Evolutionary conservation across 352 stramenopile species (phyloP), one percentile per base, ranked within the genome.

Genomic region (Globisporangium spiculum): DNA sequence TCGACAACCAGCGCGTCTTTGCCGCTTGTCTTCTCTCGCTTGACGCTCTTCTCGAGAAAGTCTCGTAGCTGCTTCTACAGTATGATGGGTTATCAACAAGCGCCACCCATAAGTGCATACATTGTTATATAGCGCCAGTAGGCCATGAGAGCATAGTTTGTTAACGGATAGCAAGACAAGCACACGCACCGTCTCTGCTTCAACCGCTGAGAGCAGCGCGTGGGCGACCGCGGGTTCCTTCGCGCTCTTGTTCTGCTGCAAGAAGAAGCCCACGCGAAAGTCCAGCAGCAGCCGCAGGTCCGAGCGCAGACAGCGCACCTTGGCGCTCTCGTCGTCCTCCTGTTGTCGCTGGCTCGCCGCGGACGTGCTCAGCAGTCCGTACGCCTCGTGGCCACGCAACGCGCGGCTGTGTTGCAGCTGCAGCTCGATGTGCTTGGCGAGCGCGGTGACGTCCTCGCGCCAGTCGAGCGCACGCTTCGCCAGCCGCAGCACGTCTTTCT

Each of bases 391-490:
- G 1, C 72, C 74, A 2, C 85, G 81, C 59, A 94, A 67, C 0
- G 79, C 75, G 5, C 86, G 84, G 67, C 85, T 92, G 59, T 88
- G 72, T 54, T 93, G 77, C 20, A 95, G 61, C 65, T 95, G 87
- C 4, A 85, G 34, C 8, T 90, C 83, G 38, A 93, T 93, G 61
- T 92, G 80, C 64, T 89, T 92, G 12, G 84, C 76, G 27, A 95
- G 65, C 41, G 79, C 81, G 24, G 77, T 81, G 53, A 92, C 84
- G 54, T 93, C 84, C 9, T 88, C 84, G 1, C 82, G 84, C 87
- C 87, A 95, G 55, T 90, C 80, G 50, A 78, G 78, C 3, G 83
- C 80, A 32, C 79, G 81, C 63, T 82, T 81, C 9, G 76, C 76
- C 7, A 93, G 70, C 1, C 73, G 72, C 50, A 92, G 18, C 36